phyloP scores from a whole-genome alignment of 2,329 filamentous ascomycete genomes.

The Calonectria hawksworthii region DNA sequence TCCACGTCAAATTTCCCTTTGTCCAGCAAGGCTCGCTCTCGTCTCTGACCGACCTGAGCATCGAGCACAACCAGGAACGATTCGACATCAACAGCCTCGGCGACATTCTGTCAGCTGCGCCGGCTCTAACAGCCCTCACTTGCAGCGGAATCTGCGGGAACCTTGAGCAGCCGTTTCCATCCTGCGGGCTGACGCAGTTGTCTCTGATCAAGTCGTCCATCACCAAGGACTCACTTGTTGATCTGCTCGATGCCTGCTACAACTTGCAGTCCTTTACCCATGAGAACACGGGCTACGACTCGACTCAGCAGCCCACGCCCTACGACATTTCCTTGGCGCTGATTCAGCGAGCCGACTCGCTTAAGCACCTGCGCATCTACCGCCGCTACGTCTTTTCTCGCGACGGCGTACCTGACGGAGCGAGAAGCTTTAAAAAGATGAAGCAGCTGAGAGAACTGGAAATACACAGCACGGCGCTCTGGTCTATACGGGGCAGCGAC shows the following conservation, averaged over 20 bases:
- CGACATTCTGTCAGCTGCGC: neutral
- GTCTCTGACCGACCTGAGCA: neutral
- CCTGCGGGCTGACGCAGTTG: neutral
- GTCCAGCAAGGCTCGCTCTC: neutral
- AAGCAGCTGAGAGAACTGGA: neutral
- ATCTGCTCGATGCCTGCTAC: neutral
- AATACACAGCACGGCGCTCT: neutral
- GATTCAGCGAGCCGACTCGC: neutral
- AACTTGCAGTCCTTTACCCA: neutral
- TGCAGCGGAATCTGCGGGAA: neutral
- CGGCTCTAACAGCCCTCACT: neutral
- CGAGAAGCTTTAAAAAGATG: neutral
- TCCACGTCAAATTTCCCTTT: neutral
- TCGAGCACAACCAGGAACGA: neutral
- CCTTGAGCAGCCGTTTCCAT: neutral
- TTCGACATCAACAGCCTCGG: constrained; percentile 1
- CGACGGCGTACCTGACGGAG: neutral
- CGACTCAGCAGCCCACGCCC: neutral
- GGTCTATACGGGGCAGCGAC: neutral
- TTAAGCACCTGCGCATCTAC: neutral
- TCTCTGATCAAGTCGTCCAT: neutral
- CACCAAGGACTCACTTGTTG: neutral
- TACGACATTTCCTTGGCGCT: neutral
- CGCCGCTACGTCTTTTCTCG: constrained; percentile 1
- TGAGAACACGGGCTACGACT: constrained; percentile 3